Conservation (phyloP, 2,329 filamentous ascomycete genomes). For the Cytospora paraplurivora region DNA sequence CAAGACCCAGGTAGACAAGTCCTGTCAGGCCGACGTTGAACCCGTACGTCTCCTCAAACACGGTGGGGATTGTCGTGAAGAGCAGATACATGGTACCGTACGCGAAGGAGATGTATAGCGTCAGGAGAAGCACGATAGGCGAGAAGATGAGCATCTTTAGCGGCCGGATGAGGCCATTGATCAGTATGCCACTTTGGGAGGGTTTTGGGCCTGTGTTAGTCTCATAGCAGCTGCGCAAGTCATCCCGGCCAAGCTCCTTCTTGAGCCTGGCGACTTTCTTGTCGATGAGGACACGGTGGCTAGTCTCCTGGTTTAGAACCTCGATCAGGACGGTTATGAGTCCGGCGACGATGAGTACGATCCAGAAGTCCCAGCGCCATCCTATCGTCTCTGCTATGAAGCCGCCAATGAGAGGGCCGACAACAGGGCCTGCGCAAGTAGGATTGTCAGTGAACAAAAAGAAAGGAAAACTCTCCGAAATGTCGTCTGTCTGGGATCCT, state of each 20-base stretch:
- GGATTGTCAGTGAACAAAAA: background rate
- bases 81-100: slow-evolving; percentile 57
- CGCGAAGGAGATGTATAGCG: slow-evolving; percentile 53
- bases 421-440: slow-evolving; percentile 41
- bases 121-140: slow-evolving; percentile 49
- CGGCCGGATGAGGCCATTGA: slow-evolving; percentile 33
- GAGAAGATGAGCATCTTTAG: slow-evolving; percentile 49
- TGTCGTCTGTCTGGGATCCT: background rate
- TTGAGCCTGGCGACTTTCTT: slow-evolving; percentile 50
- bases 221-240: slow-evolving; percentile 51
- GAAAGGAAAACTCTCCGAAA: too few species aligned
- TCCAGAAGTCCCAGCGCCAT: slow-evolving; percentile 57
- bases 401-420: slow-evolving; percentile 52
- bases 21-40: slow-evolving; percentile 51
- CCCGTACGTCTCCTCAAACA: slow-evolving; percentile 50
- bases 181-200: slow-evolving; percentile 36
- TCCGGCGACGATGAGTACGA: slow-evolving; percentile 50
- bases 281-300: slow-evolving; percentile 52
- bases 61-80: slow-evolving; percentile 55
- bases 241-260: slow-evolving; percentile 48
- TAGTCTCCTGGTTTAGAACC: slow-evolving; percentile 49
- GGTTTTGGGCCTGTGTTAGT: slow-evolving; percentile 29
- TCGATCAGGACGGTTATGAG: slow-evolving; percentile 42
- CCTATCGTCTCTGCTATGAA: slow-evolving; percentile 52
- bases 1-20: slow-evolving; percentile 52